Evolutionary conservation across 176 grass and related monocot genomes (phyloP).

Genomic region (Eragrostis nindensis): DNA sequence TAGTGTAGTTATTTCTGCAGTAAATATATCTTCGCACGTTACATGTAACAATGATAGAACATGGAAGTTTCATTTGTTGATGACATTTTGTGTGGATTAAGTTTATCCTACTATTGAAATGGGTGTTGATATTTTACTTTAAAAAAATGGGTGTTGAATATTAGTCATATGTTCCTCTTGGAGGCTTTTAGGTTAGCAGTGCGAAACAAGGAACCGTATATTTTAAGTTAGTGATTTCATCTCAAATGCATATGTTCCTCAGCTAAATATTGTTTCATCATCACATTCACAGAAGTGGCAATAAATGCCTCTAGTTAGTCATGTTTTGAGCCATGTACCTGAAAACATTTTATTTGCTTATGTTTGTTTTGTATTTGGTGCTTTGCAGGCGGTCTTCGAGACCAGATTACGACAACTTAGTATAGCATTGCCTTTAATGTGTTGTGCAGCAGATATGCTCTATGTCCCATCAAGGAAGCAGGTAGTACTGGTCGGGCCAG

Average conservation of each 20-base stretch:
- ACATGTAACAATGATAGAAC: background rate
- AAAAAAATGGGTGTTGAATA: background rate
- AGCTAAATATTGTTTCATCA: background rate
- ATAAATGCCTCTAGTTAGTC: background rate
- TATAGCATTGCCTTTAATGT: conserved; percentile 92
- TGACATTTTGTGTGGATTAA: background rate
- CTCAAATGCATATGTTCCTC: background rate
- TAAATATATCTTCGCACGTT: background rate
- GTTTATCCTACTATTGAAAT: background rate
- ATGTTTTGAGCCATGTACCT: background rate
- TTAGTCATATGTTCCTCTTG: background rate
- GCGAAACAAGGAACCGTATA: background rate
- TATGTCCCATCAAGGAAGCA: conserved; percentile 74
- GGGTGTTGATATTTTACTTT: background rate
- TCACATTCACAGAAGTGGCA: background rate
- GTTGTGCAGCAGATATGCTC: conserved; percentile 84
- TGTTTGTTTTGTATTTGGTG: conserved; percentile 11
- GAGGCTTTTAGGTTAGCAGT: background rate
- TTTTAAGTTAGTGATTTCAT: background rate
- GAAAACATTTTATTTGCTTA: conserved; percentile 6
- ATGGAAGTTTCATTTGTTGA: background rate
- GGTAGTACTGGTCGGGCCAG: conserved; percentile 71
- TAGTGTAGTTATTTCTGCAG: background rate
- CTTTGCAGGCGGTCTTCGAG: conserved; percentile 77
- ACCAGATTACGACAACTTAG: conserved; percentile 72